Evolutionary conservation across 805 yeast genomes (phyloP), one percentile per base, ranked within the genome.

Genomic region (Saccharomycodes ludwigii): DNA sequence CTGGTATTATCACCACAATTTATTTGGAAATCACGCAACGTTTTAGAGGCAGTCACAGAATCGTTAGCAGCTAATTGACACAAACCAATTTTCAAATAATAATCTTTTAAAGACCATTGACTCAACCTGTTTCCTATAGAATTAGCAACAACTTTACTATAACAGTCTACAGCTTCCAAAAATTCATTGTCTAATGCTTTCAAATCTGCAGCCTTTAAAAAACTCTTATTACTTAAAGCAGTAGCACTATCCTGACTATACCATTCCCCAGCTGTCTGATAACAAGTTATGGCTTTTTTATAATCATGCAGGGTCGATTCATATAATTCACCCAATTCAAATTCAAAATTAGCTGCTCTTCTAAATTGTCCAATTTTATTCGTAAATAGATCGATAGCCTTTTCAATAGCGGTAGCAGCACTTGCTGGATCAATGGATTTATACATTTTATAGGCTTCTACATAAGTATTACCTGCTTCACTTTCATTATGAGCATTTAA

Each of bases 211-310:
- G 85, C 79, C 54, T 84, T 84, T 41, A 88, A 61, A 42, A 70
- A 80, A 16, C 93, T 86, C 60, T 91, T 91, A 58, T 76, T 85
- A 17, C 94, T 73, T 35, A 88, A 55, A 6, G 96, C 94, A 40
- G 78, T 79, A 0, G 97, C 96, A 36, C 84, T 86, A 57, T 91
- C 99, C 39, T 88, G 83, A 34, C 73, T 70, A 51, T 79, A 86
- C 86, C 95, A 91, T 48, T 91, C 97, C 24, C 95, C 95, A 8
- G 98, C 95, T 46, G 78, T 81, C 50, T 85, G 94, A 51, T 79
- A 88, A 18, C 85, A 72, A 33, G 65, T 65, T 32, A 78, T 67
- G 5, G 98, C 96, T 42, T 70, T 70, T 16, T 65, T 60, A 20
- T 61, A 55, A 47, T 86, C 88, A 30, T 68, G 68, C 14, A 83